Conservation (phyloP, 2,329 filamentous ascomycete genomes). For the Cladorrhinum sp. region DNA sequence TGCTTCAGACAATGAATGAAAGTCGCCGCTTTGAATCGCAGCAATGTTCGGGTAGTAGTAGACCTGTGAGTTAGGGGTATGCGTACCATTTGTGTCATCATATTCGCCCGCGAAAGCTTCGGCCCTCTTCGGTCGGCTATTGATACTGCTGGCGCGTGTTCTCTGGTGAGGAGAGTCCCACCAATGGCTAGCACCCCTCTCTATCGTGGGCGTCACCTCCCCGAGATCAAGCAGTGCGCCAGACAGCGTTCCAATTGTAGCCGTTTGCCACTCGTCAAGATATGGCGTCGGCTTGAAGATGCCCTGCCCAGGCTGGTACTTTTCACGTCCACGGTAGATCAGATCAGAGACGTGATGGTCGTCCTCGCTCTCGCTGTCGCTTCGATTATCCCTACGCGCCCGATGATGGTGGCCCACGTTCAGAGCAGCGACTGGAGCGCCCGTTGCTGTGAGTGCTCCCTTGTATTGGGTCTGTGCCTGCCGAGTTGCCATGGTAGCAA, state of each 20-base stretch:
- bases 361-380: constrained; percentile 33
- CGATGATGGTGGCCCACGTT: constrained; percentile 10
- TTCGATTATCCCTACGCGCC: constrained; percentile 21
- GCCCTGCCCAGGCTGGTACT: constrained; percentile 48
- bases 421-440: constrained; percentile 5
- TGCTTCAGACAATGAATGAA: constrained; percentile 11
- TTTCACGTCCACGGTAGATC: constrained; percentile 42
- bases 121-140: constrained; percentile 51
- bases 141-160: constrained; percentile 46
- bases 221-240: constrained; percentile 60
- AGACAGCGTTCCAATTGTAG: constrained; percentile 58
- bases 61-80: constrained; percentile 15
- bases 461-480: constrained; percentile 5
- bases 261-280: constrained; percentile 72
- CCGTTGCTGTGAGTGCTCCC: constrained; percentile 16
- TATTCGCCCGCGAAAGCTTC: constrained; percentile 67
- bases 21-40: constrained; percentile 20
- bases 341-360: constrained; percentile 41
- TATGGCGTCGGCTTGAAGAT: constrained; percentile 58
- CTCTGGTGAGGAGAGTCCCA: constrained; percentile 63
- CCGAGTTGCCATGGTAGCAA: constrained; percentile 5
- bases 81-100: constrained; percentile 58
- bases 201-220: constrained; percentile 35
- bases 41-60: constrained; percentile 17
- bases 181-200: constrained; percentile 61